Percentiles rank a stretch among this genome's conserved stretches.
These are phyloP conservation scores for Cantharellus anzutake DNA, from an alignment of 768 basidiomycete genomes.

Conservation along the genomic window DNA sequence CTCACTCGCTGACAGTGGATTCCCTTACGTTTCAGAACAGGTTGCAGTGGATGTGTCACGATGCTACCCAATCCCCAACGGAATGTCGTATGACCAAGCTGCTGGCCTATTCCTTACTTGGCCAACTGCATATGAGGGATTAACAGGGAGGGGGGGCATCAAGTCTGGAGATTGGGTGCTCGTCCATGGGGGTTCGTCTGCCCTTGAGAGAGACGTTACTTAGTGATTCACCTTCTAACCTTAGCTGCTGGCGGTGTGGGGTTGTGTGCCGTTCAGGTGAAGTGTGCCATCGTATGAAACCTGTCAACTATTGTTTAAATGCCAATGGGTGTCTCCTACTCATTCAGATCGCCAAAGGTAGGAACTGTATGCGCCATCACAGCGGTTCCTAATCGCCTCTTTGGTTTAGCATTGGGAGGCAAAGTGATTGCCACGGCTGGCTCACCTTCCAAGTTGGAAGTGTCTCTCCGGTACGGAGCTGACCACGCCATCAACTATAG, in stretches of 20 bases:
- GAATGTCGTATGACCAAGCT: slow-evolving; percentile 56
- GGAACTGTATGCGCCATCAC: neutral
- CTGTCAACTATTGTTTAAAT: neutral
- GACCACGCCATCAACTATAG: slow-evolving; percentile 70
- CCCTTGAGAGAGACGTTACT: neutral
- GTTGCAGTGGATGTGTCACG: slow-evolving; percentile 32
- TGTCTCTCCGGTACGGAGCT: slow-evolving; percentile 57
- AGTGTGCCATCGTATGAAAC: neutral
- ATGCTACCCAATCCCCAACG: slow-evolving; percentile 51
- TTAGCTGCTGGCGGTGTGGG: slow-evolving; percentile 82
- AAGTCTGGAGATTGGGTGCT: slow-evolving; percentile 81
- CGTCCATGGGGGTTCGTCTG: slow-evolving; percentile 44
- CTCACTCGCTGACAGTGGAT: neutral
- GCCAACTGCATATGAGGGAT: slow-evolving; percentile 84
- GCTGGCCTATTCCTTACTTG: slow-evolving; percentile 76
- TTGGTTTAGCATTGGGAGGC: slow-evolving; percentile 52
- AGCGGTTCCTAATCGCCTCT: neutral
- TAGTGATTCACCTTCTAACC: neutral
- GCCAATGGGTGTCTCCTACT: neutral
- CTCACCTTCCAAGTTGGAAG: slow-evolving; percentile 55
- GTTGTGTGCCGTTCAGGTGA: slow-evolving; percentile 60
- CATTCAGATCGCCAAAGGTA: slow-evolving; percentile 57
- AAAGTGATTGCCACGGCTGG: slow-evolving; percentile 90
- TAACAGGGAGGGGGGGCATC: slow-evolving; percentile 67
- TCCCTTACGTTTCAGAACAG: slow-evolving; percentile 33